Evolutionary conservation across 306 rosid species (phyloP), one percentile per base, ranked within the genome.

Genomic region (Herpetospermum pedunculosum): DNA sequence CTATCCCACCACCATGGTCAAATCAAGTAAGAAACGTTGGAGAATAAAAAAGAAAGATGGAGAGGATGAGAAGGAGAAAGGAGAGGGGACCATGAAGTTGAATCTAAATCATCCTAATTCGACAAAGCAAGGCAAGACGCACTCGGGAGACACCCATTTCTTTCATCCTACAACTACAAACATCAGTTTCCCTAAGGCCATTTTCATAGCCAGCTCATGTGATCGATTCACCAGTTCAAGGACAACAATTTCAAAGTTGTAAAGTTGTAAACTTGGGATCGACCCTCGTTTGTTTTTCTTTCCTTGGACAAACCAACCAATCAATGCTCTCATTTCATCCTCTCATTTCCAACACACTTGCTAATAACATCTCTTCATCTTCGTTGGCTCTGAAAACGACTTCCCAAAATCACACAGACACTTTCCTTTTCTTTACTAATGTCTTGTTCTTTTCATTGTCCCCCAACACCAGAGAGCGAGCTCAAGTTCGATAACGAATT

Each of bases 141-240:
- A 44, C 16, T 70, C 16, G 57, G 58, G 74, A 29, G 58, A 70
- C 74, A 70, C 12, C 57, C 58, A 70, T 46, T 43, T 29, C 41
- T 30, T 16, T 46, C 37, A 34, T 63, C 14, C 70, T 16, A 63
- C 46, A 63, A 43, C 68, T 60, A 32, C 21, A 40, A 40, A 11
- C 35, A 67, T 15, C 38, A 69, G 7, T 41, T 41, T 43, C 11
- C 15, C 25, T 38, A 23, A 25, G 26, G 25, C 73, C 74, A 26
- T 10, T 70, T 44, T 69, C 58, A 14, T 12, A 15, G 74, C 58
- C 74, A 70, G 58, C 74, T 70, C 55, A 70, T 46, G 38, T 8
- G 34, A 25, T n/a, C n/a, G n/a, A n/a, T 26, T 0, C 32, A 16
- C 26, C 74, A 28, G 3, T 69, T 14, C 16, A 12, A 14, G 4